Evolutionary conservation across 208 protist species (phyloP).

Genomic region (Crithidia expoeki): DNA sequence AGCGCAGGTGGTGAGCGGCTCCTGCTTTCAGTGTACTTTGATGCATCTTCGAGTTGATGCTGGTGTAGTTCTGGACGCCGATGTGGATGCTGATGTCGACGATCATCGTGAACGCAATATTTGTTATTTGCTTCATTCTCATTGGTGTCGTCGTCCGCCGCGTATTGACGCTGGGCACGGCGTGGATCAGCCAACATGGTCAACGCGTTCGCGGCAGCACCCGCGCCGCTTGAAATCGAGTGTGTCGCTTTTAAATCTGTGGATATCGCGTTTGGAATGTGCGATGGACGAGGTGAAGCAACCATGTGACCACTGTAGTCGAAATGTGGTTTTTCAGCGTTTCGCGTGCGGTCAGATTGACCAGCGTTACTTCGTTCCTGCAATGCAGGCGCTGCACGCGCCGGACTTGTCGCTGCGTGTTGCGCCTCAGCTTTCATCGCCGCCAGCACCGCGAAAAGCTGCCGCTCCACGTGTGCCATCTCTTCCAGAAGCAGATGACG

Average conservation of each 20-base stretch:
- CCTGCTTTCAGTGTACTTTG: neutral
- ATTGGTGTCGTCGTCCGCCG: too few species aligned
- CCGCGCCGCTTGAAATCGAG: neutral
- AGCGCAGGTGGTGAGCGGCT: constrained; percentile 11
- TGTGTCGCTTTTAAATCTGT: neutral
- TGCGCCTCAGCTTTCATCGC: neutral
- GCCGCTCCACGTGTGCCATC: constrained; percentile 37
- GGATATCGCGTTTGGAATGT: neutral
- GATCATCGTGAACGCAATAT: too few species aligned
- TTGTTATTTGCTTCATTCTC: too few species aligned
- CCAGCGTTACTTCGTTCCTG: too few species aligned
- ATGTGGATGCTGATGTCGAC: too few species aligned
- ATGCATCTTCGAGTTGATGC: neutral
- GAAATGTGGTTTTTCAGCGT: too few species aligned
- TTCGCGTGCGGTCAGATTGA: too few species aligned
- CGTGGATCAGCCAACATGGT: constrained; percentile 10
- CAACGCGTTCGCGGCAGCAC: neutral
- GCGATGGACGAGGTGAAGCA: constrained; percentile 1
- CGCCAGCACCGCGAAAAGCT: constrained; percentile 10
- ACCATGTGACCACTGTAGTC: constrained; percentile 2
- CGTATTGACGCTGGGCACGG: neutral
- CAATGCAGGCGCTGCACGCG: too few species aligned
- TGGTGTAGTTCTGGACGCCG: too few species aligned
- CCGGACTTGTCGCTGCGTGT: neutral
- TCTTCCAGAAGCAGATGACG: constrained; percentile 33